Evolutionary conservation across 2,329 filamentous ascomycete genomes (phyloP).

Genomic region (Fusarium drepaniforme): DNA sequence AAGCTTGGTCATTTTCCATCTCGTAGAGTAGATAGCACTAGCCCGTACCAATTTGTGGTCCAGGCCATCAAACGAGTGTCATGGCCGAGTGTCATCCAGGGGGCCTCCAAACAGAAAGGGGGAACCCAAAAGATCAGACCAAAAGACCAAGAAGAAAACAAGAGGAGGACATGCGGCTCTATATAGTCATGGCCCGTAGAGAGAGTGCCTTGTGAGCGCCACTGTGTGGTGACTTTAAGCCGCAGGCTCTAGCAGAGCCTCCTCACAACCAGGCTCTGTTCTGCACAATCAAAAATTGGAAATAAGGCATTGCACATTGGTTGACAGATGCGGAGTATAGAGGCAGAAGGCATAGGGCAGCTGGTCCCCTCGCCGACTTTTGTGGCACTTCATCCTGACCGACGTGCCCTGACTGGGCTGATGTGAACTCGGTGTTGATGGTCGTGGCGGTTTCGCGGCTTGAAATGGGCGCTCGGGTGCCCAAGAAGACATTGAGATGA

Average conservation of each 20-base stretch:
- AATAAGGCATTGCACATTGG: neutral
- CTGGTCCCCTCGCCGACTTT: neutral
- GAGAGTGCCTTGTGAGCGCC: neutral
- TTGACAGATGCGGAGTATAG: too few relatives aligned
- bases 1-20: neutral
- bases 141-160: neutral
- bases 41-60: neutral
- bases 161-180: neutral
- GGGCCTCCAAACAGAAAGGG: neutral
- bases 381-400: neutral
- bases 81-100: neutral
- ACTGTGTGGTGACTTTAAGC: neutral
- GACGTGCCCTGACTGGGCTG: neutral
- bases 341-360: neutral
- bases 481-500: neutral
- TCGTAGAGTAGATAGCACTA: neutral
- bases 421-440: neutral
- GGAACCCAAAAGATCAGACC: neutral
- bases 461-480: neutral
- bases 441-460: neutral
- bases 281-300: neutral
- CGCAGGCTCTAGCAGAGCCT: neutral
- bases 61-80: neutral
- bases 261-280: neutral
- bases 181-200: neutral